Percentiles rank a stretch among this genome's conserved stretches.
Conservation (phyloP, 2,329 filamentous ascomycete genomes). For the Metarhizium humberi region DNA sequence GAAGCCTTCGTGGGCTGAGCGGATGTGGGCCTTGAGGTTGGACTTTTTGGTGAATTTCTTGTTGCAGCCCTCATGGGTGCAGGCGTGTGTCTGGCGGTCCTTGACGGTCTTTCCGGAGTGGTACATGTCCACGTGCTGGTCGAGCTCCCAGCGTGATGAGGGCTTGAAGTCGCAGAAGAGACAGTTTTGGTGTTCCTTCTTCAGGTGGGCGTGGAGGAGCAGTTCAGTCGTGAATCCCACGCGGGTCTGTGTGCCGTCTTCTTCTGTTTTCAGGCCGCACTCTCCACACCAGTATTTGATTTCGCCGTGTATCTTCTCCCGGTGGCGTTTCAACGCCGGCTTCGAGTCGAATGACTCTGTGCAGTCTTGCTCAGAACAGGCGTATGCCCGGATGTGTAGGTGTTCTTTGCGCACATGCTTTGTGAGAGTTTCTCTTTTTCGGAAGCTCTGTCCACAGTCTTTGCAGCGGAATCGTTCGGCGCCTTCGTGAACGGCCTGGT, state of each 20-base stretch:
- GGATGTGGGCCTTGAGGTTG: conserved; percentile 75
- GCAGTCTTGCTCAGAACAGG: conserved; percentile 56
- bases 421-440: conserved; percentile 79
- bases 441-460: conserved; percentile 69
- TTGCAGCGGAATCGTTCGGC: conserved; percentile 68
- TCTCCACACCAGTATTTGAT: conserved; percentile 68
- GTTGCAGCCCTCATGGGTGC: conserved; percentile 58
- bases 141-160: conserved; percentile 55
- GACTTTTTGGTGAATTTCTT: conserved; percentile 73
- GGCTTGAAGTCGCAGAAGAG: conserved; percentile 63
- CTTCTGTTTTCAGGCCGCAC: conserved; percentile 41
- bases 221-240: conserved; percentile 63
- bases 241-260: conserved; percentile 28
- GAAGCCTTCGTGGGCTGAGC: conserved; percentile 65
- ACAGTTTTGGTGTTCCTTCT: conserved; percentile 65
- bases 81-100: conserved; percentile 56
- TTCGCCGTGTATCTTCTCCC: conserved; percentile 59
- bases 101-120: conserved; percentile 57
- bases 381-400: conserved; percentile 59
- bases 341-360: conserved; percentile 63
- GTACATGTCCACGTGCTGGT: conserved; percentile 68
- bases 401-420: conserved; percentile 74
- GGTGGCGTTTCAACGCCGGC: conserved; percentile 61
- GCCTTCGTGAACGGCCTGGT: conserved; percentile 65
- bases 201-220: conserved; percentile 65